These are phyloP conservation scores for Cyclotella sp. DNA, from an alignment of 108 stramenopile genomes.

Conservation along the genomic window DNA sequence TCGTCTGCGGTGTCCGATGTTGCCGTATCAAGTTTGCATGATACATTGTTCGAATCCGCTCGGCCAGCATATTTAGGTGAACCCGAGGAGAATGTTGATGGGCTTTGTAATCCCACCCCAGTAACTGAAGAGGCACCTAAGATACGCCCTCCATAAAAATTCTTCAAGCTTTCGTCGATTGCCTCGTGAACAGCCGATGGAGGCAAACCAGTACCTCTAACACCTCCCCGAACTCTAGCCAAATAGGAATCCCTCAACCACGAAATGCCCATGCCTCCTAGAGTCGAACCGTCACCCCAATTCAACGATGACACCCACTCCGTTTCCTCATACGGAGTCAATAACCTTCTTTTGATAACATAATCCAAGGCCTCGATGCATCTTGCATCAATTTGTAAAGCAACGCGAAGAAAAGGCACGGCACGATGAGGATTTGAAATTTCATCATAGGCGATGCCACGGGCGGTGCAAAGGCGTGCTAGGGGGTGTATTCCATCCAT, in stretches of 20 bases:
- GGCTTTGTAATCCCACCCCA: conserved; percentile 37
- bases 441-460: conserved; percentile 71
- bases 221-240: conserved; percentile 48
- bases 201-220: conserved; percentile 2
- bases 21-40: not conserved
- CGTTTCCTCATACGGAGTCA: conserved; percentile 55
- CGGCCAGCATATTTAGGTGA: conserved; percentile 19
- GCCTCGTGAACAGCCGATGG: not conserved
- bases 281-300: conserved; percentile 21
- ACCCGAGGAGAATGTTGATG: conserved; percentile 23
- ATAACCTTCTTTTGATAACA: conserved; percentile 54
- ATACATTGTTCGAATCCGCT: not conserved
- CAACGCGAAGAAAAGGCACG: conserved; percentile 61
- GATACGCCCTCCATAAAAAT: not conserved
- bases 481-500: conserved; percentile 68
- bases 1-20: conserved; percentile 44
- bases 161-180: not conserved
- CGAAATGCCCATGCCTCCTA: conserved; percentile 32
- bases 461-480: conserved; percentile 60
- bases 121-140: conserved; percentile 26
- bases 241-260: conserved; percentile 75
- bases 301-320: conserved; percentile 41
- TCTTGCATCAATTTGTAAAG: conserved; percentile 66
- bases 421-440: conserved; percentile 76
- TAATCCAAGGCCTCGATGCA: conserved; percentile 74